phyloP scores from a whole-genome alignment of 1,284 basidiomycete genomes.

The Papiliotrema laurentii region DNA sequence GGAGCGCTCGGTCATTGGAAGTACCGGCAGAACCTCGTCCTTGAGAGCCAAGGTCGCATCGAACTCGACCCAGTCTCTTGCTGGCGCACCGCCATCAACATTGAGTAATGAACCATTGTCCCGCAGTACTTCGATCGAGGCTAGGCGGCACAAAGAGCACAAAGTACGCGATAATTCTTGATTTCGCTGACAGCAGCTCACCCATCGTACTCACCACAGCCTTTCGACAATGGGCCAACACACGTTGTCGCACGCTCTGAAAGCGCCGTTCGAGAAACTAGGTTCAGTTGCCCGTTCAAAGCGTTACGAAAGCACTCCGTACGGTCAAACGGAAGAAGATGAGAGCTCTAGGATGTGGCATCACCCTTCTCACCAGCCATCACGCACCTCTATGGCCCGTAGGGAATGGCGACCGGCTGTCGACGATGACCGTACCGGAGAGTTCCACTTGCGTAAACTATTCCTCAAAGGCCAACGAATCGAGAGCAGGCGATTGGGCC shows the following conservation, averaged over 20 bases:
- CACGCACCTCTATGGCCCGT: no score
- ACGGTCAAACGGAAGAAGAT: constrained; percentile 3
- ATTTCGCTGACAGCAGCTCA: constrained; percentile 6
- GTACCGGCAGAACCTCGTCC: constrained; percentile 6
- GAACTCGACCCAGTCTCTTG: constrained; percentile 14
- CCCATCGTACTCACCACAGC: constrained; percentile 25
- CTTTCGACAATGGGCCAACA: constrained; percentile 16
- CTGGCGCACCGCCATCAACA: constrained; percentile 1
- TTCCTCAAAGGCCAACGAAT: constrained; percentile 27
- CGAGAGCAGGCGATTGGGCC: not conserved
- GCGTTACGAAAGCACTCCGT: no score
- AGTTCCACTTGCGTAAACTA: constrained; percentile 23
- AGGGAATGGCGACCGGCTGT: not conserved
- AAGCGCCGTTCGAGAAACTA: constrained; percentile 28
- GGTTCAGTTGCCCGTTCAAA: constrained; percentile 16
- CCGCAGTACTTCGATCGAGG: constrained; percentile 11
- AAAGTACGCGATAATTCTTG: not conserved
- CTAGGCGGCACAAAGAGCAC: constrained; percentile 3
- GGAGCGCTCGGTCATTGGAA: constrained; percentile 15
- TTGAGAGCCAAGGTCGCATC: constrained; percentile 5
- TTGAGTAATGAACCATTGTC: not conserved
- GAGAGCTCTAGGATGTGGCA: not conserved
- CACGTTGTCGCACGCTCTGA: constrained; percentile 20
- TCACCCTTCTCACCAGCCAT: not conserved
- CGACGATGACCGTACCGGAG: constrained; percentile 13